Conservation (phyloP, 108 stramenopile genomes). For the Nitzschia sp. region DNA sequence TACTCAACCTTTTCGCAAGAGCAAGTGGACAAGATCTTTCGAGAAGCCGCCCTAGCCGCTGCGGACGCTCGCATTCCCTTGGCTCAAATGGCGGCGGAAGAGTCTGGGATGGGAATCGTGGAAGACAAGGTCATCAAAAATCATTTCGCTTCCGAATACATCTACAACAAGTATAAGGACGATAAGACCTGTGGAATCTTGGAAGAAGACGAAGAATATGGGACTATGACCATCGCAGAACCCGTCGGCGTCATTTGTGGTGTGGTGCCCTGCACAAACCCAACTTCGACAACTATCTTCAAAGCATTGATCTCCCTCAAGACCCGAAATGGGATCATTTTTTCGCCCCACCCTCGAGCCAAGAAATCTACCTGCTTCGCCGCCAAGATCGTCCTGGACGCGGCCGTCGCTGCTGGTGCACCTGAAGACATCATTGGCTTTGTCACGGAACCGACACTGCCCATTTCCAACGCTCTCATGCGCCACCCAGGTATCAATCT, state of each 20-base stretch:
- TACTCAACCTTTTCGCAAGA: constrained; percentile 32
- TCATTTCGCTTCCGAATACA: constrained; percentile 29
- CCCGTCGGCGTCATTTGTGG: constrained; percentile 30
- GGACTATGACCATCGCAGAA: constrained; percentile 24
- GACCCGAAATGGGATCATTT: constrained; percentile 33
- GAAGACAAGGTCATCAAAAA: constrained; percentile 55
- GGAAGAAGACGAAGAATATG: constrained; percentile 25
- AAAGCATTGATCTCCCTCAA: constrained; percentile 32
- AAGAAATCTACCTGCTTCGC: constrained; percentile 17
- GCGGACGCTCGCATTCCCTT: constrained; percentile 31
- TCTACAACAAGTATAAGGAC: constrained; percentile 38
- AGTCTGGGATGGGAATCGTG: constrained; percentile 37
- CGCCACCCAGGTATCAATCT: no score
- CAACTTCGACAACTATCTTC: constrained; percentile 42
- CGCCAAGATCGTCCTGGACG: constrained; percentile 23
- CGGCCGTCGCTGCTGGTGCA: constrained; percentile 26
- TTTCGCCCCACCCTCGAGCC: no score
- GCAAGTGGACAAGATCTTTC: constrained; percentile 37
- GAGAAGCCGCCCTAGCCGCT: constrained; percentile 21
- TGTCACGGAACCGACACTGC: constrained; percentile 2
- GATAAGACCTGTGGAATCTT: constrained; percentile 42
- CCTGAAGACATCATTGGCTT: constrained; percentile 16
- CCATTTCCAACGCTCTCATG: no score
- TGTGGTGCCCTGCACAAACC: constrained; percentile 37
- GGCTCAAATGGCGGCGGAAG: constrained; percentile 38